Evolutionary conservation across 1,284 basidiomycete species (phyloP).

Genomic region (Mixia osmundae): DNA sequence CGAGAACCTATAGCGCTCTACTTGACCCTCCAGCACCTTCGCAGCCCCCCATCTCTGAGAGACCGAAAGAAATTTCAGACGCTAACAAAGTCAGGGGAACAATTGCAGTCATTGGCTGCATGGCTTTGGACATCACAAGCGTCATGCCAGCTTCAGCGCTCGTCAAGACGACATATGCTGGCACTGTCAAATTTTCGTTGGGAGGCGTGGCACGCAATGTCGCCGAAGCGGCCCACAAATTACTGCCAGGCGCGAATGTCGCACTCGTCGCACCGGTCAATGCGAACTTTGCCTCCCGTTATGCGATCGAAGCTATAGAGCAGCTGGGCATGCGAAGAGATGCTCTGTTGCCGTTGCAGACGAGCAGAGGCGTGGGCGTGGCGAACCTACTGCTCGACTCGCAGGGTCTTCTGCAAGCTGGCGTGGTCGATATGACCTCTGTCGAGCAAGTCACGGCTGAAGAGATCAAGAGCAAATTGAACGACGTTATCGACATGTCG

Average conservation of each 20-base stretch:
- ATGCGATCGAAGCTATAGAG: slow-evolving; percentile 10
- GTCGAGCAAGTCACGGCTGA: slow-evolving; percentile 31
- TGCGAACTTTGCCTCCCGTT: slow-evolving; percentile 37
- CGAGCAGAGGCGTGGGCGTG: slow-evolving; percentile 50
- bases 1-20: slow-evolving; percentile 19
- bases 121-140: slow-evolving; percentile 57
- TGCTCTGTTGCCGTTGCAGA: too few species aligned
- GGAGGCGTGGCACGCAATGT: slow-evolving; percentile 91
- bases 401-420: slow-evolving; percentile 46
- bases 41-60: neutral
- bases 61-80: neutral
- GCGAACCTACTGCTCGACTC: slow-evolving; percentile 63
- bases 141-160: slow-evolving; percentile 18
- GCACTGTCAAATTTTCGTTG: slow-evolving; percentile 42
- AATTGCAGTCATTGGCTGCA: slow-evolving; percentile 51
- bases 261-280: slow-evolving; percentile 25
- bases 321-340: too few species aligned
- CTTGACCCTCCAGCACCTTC: neutral
- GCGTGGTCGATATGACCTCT: slow-evolving; percentile 79
- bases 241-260: slow-evolving; percentile 25
- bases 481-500: slow-evolving; percentile 29
- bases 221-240: slow-evolving; percentile 57
- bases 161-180: slow-evolving; percentile 52
- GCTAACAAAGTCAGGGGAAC: slow-evolving; percentile 6
- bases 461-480: slow-evolving; percentile 24